These are phyloP conservation scores for Syzygium oleosum DNA, from an alignment of 345 rosid genomes.

Conservation along the genomic window DNA sequence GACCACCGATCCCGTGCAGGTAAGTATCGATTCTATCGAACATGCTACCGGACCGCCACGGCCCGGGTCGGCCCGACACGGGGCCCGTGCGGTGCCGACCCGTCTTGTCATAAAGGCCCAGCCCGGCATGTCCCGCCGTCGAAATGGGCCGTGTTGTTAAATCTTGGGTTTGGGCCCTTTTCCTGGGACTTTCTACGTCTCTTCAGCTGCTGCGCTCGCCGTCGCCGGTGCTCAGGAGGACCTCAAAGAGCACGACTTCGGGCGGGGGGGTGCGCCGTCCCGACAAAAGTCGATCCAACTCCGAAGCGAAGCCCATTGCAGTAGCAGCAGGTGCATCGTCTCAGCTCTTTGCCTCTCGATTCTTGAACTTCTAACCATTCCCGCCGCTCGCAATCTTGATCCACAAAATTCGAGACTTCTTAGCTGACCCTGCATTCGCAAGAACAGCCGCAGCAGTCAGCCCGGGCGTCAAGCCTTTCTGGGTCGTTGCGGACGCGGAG, in stretches of 20 bases:
- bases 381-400: not conserved
- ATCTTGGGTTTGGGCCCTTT: not conserved
- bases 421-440: not conserved
- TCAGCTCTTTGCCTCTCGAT: not conserved
- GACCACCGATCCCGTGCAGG: fast-evolving
- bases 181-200: not conserved
- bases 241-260: not conserved
- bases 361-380: not conserved
- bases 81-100: not conserved
- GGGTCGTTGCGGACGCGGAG: not conserved
- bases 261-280: not conserved
- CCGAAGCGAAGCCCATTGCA: not conserved
- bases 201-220: not conserved
- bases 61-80: not conserved
- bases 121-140: not conserved
- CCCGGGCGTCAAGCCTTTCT: not conserved
- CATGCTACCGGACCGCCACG: too few relatives aligned
- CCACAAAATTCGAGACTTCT: not conserved
- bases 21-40: too few relatives aligned
- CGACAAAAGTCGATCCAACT: not conserved
- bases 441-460: not conserved
- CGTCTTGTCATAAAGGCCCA: not conserved
- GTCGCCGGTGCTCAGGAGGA: not conserved
- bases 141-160: not conserved
- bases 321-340: not conserved